Conservation (phyloP, 768 basidiomycete genomes). For the Mycena belliarum region DNA sequence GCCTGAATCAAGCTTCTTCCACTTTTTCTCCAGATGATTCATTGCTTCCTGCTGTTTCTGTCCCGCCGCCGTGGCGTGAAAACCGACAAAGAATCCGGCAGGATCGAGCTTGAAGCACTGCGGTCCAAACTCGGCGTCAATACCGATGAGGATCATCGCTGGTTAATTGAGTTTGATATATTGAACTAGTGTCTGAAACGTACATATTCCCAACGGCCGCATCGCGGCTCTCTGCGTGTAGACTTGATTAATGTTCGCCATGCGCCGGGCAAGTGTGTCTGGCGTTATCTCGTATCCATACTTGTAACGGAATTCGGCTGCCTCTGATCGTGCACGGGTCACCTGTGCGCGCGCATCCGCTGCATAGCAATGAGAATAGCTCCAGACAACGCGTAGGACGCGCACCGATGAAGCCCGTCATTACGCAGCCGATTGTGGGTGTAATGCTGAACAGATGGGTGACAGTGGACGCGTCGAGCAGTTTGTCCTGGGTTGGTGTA, state of each 20-base stretch:
- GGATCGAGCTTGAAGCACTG: constrained; percentile 98
- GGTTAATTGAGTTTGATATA: constrained; percentile 4
- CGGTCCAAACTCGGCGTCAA: constrained; percentile 90
- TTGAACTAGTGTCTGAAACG: constrained; percentile 27
- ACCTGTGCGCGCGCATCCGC: constrained; percentile 95
- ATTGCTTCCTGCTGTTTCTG: constrained; percentile 98
- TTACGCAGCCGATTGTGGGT: constrained; percentile 94
- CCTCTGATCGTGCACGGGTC: constrained; percentile 80
- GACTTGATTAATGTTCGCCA: constrained; percentile 98
- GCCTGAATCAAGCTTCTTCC: constrained; percentile 90
- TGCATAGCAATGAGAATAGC: constrained; percentile 30
- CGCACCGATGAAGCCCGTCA: constrained; percentile 95
- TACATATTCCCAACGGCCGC: constrained; percentile 95
- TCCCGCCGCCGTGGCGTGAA: constrained; percentile 94
- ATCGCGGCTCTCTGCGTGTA: constrained; percentile 97
- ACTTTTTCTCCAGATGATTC: constrained; percentile 98
- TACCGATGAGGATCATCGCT: constrained; percentile 97
- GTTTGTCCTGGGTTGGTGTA: constrained; percentile 74
- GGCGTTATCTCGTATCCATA: constrained; percentile 98
- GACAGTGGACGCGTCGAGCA: constrained; percentile 90
- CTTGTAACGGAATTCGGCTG: constrained; percentile 92
- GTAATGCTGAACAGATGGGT: constrained; percentile 97
- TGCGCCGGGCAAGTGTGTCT: constrained; percentile 88
- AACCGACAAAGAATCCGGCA: constrained; percentile 97
- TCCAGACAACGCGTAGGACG: neutral